phyloP scores from a whole-genome alignment of 371 early-diverging fungal species.

The Saksenaea oblongispora region DNA sequence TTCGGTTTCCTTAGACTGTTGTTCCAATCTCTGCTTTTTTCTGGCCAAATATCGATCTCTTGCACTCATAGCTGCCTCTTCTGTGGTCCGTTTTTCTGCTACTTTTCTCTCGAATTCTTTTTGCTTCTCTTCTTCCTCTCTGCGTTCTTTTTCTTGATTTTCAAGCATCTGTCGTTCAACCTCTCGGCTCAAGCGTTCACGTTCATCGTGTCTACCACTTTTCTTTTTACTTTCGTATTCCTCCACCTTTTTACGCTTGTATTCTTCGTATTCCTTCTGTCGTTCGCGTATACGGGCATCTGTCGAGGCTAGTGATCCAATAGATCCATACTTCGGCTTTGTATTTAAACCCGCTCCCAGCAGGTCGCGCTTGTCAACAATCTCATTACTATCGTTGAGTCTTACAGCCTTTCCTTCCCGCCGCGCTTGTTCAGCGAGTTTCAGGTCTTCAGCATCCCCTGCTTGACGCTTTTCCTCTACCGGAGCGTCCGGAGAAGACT shows the following conservation, averaged over 20 bases:
- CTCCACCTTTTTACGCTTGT: constrained; percentile 52
- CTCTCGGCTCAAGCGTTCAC: constrained; percentile 43
- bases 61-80: constrained; percentile 74
- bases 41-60: constrained; percentile 77
- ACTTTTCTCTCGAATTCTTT: constrained; percentile 56
- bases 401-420: constrained; percentile 53
- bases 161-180: constrained; percentile 59
- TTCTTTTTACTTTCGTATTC: constrained; percentile 35
- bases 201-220: constrained; percentile 25
- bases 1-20: constrained; percentile 48
- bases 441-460: constrained; percentile 21
- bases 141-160: constrained; percentile 49
- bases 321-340: constrained; percentile 42
- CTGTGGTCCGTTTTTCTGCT: constrained; percentile 66
- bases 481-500: constrained; percentile 4
- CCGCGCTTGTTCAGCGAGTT: constrained; percentile 44
- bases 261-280: constrained; percentile 48
- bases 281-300: constrained; percentile 49
- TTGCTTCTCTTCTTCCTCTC: constrained; percentile 54
- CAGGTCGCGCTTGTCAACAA: constrained; percentile 81
- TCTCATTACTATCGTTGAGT: constrained; percentile 74
- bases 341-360: constrained; percentile 81
- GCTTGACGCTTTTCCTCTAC: not conserved
- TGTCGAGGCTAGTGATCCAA: constrained; percentile 29
- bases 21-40: constrained; percentile 64